Conservation (phyloP, 192 early-diverging fungal genomes). For the Oehlia diaphana region DNA sequence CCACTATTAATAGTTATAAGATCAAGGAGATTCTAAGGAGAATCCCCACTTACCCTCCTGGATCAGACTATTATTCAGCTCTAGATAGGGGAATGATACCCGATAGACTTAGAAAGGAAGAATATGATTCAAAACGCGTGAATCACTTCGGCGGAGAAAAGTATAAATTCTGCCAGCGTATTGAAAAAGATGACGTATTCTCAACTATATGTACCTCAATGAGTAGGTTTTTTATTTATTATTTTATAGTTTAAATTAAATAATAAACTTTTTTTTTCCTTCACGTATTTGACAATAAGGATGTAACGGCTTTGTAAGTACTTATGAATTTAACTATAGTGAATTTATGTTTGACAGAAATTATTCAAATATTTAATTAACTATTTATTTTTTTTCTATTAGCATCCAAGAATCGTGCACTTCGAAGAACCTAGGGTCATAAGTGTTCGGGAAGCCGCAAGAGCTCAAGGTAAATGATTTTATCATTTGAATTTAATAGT, state of each 20-base stretch:
- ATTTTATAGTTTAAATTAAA: neutral
- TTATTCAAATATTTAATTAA: neutral
- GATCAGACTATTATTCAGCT: conserved; percentile 17
- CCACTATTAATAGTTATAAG: neutral
- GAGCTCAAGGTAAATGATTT: conserved; percentile 32
- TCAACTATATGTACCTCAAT: conserved; percentile 20
- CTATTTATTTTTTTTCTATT: neutral
- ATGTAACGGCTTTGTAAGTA: conserved; percentile 9
- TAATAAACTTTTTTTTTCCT: neutral
- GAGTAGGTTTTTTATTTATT: conserved; percentile 14
- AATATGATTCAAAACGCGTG: conserved; percentile 7
- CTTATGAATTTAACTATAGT: neutral
- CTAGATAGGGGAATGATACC: neutral
- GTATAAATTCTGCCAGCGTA: conserved; percentile 24
- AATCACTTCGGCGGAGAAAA: neutral
- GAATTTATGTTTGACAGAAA: neutral
- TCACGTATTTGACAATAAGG: neutral
- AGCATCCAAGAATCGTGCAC: conserved; percentile 26
- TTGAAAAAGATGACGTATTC: conserved; percentile 6
- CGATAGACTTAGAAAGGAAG: neutral
- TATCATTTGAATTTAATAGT: neutral
- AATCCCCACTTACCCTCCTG: neutral
- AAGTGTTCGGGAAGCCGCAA: conserved; percentile 31
- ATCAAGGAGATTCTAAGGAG: conserved; percentile 10
- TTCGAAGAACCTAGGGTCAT: conserved; percentile 33